Percentiles rank a stretch among this genome's conserved stretches.
Conservation (phyloP, 208 protist species). For the Strigomonas galati region DNA sequence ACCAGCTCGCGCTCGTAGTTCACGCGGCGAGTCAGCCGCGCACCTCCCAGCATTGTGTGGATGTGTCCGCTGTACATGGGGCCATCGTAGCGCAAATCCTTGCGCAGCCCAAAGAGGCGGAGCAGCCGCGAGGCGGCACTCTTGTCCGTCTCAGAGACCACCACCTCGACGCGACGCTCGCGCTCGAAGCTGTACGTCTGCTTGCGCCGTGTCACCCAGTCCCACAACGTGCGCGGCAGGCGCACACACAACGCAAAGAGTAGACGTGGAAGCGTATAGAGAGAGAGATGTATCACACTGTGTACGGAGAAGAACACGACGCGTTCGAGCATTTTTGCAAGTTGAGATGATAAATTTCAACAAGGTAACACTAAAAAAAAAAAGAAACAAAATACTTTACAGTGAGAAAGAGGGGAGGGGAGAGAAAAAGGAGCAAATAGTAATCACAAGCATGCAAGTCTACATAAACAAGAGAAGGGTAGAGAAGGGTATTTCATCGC, state of each 20-base stretch:
- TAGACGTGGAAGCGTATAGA: constrained; percentile 21
- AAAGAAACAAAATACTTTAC: background rate
- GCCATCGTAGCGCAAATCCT: constrained; percentile 21
- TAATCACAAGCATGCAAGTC: too few species aligned
- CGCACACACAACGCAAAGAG: constrained; percentile 35
- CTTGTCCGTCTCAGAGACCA: constrained; percentile 23
- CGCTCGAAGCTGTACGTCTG: constrained; percentile 21
- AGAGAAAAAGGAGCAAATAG: background rate
- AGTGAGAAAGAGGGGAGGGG: background rate
- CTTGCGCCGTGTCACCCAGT: constrained; percentile 21
- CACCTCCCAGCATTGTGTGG: constrained; percentile 25
- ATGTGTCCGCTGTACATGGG: constrained; percentile 41
- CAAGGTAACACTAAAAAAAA: background rate
- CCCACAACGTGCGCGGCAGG: constrained; percentile 35
- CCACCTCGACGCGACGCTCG: constrained; percentile 27
- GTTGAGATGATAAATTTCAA: background rate
- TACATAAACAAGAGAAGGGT: too few species aligned
- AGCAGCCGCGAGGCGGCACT: background rate
- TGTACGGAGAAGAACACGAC: constrained; percentile 2
- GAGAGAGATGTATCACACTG: background rate
- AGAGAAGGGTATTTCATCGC: too few species aligned
- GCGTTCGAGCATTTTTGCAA: constrained; percentile 2
- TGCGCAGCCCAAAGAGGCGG: constrained; percentile 20
- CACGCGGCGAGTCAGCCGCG: constrained; percentile 12
- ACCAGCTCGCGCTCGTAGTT: constrained; percentile 27